Evolutionary conservation across 2,329 filamentous ascomycete species (phyloP).

Genomic region (Aspergillus ochraceus): DNA sequence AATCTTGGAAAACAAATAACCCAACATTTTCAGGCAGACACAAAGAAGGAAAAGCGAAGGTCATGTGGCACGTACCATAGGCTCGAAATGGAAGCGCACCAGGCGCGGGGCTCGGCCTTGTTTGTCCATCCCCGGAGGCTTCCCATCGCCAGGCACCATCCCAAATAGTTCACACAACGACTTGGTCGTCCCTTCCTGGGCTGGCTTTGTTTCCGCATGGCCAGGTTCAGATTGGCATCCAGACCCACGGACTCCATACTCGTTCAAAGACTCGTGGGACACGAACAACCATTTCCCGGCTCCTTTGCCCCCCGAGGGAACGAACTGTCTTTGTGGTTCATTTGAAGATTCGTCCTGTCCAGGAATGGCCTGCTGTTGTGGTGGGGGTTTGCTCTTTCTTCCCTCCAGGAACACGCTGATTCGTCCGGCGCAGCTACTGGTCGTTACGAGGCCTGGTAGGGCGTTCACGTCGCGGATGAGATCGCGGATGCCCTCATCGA

Average conservation of each 20-base stretch:
- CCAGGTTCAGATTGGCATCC: not conserved
- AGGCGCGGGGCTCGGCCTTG: slow-evolving; percentile 51
- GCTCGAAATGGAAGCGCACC: slow-evolving; percentile 90
- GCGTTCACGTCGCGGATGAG: slow-evolving; percentile 78
- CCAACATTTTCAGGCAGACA: not conserved
- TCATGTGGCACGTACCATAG: slow-evolving; percentile 69
- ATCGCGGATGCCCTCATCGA: slow-evolving; percentile 75
- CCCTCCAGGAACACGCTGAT: slow-evolving; percentile 89
- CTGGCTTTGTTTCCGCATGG: slow-evolving; percentile 9
- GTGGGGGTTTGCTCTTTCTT: slow-evolving; percentile 44
- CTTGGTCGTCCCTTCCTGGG: slow-evolving; percentile 25
- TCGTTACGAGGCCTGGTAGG: slow-evolving; percentile 76
- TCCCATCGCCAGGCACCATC: slow-evolving; percentile 37
- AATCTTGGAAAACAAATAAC: not conserved
- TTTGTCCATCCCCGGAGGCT: slow-evolving; percentile 31
- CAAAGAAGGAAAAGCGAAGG: not conserved
- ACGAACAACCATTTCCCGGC: slow-evolving; percentile 84
- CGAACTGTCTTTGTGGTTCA: slow-evolving; percentile 39
- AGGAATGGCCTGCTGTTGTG: not conserved
- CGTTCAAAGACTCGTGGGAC: slow-evolving; percentile 70
- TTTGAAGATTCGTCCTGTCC: not conserved
- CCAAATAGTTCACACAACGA: slow-evolving; percentile 44
- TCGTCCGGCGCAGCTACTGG: slow-evolving; percentile 87
- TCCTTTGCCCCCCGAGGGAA: slow-evolving; percentile 78
- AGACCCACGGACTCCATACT: slow-evolving; percentile 10